Percentiles rank a stretch among this genome's conserved stretches.
Evolutionary conservation across 345 rosid genomes (phyloP).

Genomic region (Brassica rapa): DNA sequence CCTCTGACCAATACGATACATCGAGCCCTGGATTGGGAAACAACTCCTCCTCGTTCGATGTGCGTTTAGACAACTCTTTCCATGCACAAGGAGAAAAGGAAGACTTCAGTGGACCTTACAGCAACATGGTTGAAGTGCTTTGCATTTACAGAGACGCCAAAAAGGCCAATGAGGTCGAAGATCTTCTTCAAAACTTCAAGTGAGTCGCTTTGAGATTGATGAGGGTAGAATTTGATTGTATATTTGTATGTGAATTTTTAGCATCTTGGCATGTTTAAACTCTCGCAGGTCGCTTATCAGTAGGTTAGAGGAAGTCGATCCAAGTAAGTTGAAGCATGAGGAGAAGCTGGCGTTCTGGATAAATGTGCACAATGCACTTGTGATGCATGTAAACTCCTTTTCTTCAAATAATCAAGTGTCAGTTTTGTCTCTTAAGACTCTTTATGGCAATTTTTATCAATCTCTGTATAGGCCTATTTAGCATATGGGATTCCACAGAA

Average conservation of each 20-base stretch:
- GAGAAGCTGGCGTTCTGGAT: constrained; percentile 98
- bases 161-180: constrained; percentile 76
- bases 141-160: constrained; percentile 78
- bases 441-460: constrained; percentile 14
- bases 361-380: constrained; percentile 87
- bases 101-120: constrained; percentile 93
- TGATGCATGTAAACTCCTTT: constrained; percentile 84
- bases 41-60: constrained; percentile 73
- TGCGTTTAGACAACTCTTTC: constrained; percentile 76
- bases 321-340: constrained; percentile 73
- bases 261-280: constrained; percentile 10
- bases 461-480: constrained; percentile 63
- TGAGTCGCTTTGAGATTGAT: constrained; percentile 31
- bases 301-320: constrained; percentile 74
- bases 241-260: neutral
- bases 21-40: constrained; percentile 89
- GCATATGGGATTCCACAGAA: constrained; percentile 93
- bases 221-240: neutral
- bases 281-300: constrained; percentile 69
- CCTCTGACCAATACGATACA: constrained; percentile 62
- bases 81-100: constrained; percentile 84
- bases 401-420: neutral
- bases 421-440: neutral
- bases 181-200: constrained; percentile 85
- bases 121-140: constrained; percentile 82